Percentiles rank a stretch among this genome's conserved stretches.
Conservation (phyloP, 108 stramenopile species). For the Pseudonitzschia multiseries region DNA sequence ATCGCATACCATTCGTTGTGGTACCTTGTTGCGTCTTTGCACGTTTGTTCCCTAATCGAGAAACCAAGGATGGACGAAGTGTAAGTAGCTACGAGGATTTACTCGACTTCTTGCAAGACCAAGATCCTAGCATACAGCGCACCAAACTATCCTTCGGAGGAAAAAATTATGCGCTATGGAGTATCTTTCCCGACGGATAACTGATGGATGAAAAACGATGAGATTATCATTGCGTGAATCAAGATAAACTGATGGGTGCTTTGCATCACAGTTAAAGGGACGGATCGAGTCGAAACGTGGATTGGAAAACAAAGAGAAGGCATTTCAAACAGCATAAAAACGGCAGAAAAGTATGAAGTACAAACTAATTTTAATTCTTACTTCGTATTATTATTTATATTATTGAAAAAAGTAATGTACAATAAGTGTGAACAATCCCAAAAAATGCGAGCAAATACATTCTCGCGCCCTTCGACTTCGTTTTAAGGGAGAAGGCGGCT, state of each 20-base stretch:
- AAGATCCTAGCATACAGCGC: constrained; percentile 58
- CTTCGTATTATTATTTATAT: too few species aligned
- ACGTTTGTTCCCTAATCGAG: constrained; percentile 65
- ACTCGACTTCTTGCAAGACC: constrained; percentile 57
- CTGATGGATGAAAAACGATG: neutral
- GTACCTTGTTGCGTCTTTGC: constrained; percentile 88
- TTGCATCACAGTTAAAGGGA: too few species aligned
- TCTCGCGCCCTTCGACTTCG: neutral
- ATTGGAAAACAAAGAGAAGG: too few species aligned
- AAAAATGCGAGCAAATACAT: neutral
- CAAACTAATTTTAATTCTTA: too few species aligned
- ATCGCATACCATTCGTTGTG: constrained; percentile 71
- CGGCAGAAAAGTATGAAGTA: too few species aligned
- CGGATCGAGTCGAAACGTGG: too few species aligned
- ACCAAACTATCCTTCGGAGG: constrained; percentile 66
- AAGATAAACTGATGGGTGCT: too few species aligned
- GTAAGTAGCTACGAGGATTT: constrained; percentile 75
- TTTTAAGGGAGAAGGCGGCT: constrained; percentile 32
- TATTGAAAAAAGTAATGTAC: neutral
- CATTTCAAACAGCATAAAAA: too few species aligned
- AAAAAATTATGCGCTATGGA: constrained; percentile 65
- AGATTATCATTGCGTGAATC: neutral
- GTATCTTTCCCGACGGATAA: constrained; percentile 38
- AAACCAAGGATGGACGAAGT: constrained; percentile 7
- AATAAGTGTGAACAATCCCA: neutral